Evolutionary conservation across 768 basidiomycete genomes (phyloP).

Genomic region (Boletus eberwhitei): DNA sequence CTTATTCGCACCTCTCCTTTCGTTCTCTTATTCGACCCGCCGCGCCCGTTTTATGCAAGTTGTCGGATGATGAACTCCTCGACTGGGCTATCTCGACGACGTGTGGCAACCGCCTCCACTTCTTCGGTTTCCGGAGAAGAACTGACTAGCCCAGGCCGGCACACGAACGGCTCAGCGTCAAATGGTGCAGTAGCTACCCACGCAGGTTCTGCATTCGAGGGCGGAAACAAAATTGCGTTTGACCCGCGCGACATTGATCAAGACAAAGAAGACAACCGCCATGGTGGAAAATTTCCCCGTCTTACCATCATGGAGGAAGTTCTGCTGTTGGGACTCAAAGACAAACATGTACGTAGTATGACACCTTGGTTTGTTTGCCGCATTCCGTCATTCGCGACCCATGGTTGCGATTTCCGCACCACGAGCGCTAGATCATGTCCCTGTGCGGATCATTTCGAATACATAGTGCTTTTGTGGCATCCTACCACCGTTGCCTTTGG

Average conservation of each 20-base stretch:
- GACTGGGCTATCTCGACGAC: slow-evolving; percentile 55
- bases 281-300: slow-evolving; percentile 73
- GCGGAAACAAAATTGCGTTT: slow-evolving; percentile 85
- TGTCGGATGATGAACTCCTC: slow-evolving; percentile 45
- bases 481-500: not conserved
- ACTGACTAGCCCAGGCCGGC: slow-evolving; percentile 29
- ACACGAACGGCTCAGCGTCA: slow-evolving; percentile 28
- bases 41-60: slow-evolving; percentile 19
- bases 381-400: slow-evolving; percentile 6
- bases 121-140: slow-evolving; percentile 39
- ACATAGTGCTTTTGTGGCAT: slow-evolving; percentile 21
- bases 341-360: slow-evolving; percentile 73
- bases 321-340: slow-evolving; percentile 88
- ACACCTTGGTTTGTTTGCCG: not conserved
- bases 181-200: slow-evolving; percentile 43
- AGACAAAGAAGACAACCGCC: slow-evolving; percentile 57
- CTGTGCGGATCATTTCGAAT: slow-evolving; percentile 3
- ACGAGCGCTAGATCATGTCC: slow-evolving; percentile 5
- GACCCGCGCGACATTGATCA: slow-evolving; percentile 88
- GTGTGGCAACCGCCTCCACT: slow-evolving; percentile 44
- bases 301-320: slow-evolving; percentile 98
- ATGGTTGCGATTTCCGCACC: slow-evolving; percentile 18
- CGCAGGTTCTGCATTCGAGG: slow-evolving; percentile 81
- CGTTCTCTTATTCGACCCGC: not conserved
- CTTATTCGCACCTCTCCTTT: slow-evolving; percentile 4